Base-by-base conservation (phyloP, 1,139 yeast genomes). In the Pichia sp. region DNA sequence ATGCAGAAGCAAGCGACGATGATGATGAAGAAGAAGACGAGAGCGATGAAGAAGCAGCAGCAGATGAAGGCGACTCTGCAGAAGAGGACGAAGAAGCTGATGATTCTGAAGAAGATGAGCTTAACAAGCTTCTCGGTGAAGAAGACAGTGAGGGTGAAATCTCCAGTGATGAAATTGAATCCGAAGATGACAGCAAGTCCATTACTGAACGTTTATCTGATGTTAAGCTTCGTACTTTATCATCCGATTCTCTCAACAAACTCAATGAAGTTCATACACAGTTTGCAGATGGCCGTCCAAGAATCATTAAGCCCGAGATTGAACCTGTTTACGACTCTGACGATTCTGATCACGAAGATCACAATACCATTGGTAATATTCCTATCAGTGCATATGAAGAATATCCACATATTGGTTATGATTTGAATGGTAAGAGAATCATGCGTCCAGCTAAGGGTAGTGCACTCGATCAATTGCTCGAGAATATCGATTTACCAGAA, bases 381-480 rank as follows among this genome's bases (percentile, higher is more conserved):
- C 97, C 98, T 34, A 56, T 91, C 24, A 74, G 91, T 17, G 96
- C 96, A 1, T 91, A 91, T 57, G 99, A 91, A 37, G 94, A 87
- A 58, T 83, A 83, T 80, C 98, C 98, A 2, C 98, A 93, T 58
- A 78, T 91, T 47, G 98, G 98, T 38, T 91, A 91, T 60, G 93
- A 87, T 59, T 87, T 91, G 53, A 93, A 93, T 58, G 98, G 99
- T 54, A 88, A 87, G 59, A 76, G 98, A 55, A 87, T 91, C 52
- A 88, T 93, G 97, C 76, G 99, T 60, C 99, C 99, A 10, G 98
- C 97, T 13, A 83, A 85, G 54, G 96, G 96, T 8, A 78, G 94
- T 39, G 98, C 98, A 1, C 69, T 93, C 49, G 97, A 91, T 55
- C 82, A 80, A 50, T 69, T 91, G 46, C 66, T 93, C 47, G 98